Evolutionary conservation across 148 eudicot genomes (phyloP).

Genomic region (Amaranthus hypochondriacus): DNA sequence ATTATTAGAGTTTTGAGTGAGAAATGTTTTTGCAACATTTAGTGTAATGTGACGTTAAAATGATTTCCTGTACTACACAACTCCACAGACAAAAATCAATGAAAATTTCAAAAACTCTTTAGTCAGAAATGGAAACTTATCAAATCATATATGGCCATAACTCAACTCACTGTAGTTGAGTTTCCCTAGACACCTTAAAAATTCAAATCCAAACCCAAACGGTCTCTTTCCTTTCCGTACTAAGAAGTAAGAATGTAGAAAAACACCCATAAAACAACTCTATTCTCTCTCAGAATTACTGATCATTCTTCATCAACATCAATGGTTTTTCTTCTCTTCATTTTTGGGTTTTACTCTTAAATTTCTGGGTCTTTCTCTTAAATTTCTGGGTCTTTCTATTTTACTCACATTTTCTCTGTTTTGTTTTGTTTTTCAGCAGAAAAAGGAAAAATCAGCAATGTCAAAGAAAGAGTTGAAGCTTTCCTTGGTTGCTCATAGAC

Average conservation of each 20-base stretch:
- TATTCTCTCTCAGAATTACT: neutral
- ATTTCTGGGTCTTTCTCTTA: neutral
- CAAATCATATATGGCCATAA: no score
- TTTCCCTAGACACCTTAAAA: no score
- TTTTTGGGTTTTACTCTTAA: neutral
- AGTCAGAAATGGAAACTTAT: no score
- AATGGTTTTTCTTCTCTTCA: neutral
- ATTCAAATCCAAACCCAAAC: neutral
- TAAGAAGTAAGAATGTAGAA: no score
- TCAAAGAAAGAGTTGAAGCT: conserved; percentile 22
- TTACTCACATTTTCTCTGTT: neutral
- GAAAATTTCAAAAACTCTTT: no score
- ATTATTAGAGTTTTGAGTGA: no score
- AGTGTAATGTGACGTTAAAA: no score
- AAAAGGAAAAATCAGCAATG: neutral
- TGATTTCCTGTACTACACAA: no score
- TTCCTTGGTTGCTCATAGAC: conserved; percentile 24
- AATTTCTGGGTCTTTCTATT: neutral
- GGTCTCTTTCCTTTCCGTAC: neutral
- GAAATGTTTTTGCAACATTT: no score
- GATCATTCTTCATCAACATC: neutral
- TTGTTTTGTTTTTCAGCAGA: neutral
- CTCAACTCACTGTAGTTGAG: no score
- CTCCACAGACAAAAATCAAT: no score
- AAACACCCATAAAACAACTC: neutral